phyloP scores from a whole-genome alignment of 1,284 basidiomycete species.

The Polyporus tsugae region DNA sequence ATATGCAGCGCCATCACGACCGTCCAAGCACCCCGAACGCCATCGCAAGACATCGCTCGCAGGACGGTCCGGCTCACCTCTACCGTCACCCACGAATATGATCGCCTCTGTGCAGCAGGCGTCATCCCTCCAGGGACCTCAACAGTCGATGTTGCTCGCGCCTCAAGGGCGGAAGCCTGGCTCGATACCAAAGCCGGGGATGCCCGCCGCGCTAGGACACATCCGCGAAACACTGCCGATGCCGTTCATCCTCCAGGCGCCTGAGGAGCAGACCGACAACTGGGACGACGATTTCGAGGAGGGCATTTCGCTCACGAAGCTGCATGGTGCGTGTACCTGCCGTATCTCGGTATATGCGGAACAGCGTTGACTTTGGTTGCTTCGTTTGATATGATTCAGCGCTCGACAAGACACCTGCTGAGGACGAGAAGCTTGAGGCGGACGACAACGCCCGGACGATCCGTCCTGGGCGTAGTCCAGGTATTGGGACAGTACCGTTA shows the following conservation, averaged over 20 bases:
- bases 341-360: not conserved
- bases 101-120: constrained; percentile 37
- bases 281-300: constrained; percentile 99
- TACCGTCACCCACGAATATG: constrained; percentile 43
- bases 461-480: constrained; percentile 73
- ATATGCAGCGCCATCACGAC: constrained; percentile 49
- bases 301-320: constrained; percentile 86
- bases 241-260: constrained; percentile 60
- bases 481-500: constrained; percentile 47
- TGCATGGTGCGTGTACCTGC: constrained; percentile 64
- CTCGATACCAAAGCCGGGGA: constrained; percentile 34
- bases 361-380: not conserved
- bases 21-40: constrained; percentile 64
- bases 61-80: constrained; percentile 40
- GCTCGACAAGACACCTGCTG: constrained; percentile 63
- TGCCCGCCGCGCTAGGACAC: constrained; percentile 34
- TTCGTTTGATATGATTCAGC: constrained; percentile 47
- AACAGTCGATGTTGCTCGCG: constrained; percentile 28
- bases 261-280: constrained; percentile 89
- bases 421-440: constrained; percentile 69
- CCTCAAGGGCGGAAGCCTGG: constrained; percentile 35
- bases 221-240: constrained; percentile 45
- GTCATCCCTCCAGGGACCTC: constrained; percentile 34
- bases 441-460: constrained; percentile 84
- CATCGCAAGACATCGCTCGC: constrained; percentile 44